Evolutionary conservation across 768 basidiomycete species (phyloP).

Genomic region (Tremella yokohamensis): DNA sequence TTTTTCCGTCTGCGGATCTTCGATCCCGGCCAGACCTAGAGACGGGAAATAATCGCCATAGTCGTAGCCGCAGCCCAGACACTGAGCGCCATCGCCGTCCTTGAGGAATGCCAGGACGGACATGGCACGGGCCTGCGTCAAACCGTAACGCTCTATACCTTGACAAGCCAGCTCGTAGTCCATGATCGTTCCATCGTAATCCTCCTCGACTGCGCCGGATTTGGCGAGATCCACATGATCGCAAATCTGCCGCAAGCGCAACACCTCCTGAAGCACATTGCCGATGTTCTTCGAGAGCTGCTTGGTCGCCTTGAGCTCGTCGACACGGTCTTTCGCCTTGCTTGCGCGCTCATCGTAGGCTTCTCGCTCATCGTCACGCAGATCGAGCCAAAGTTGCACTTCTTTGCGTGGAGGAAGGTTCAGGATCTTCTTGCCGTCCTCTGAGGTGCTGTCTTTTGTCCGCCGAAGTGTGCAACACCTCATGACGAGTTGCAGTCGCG

Average conservation of each 20-base stretch:
- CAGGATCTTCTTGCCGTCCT: constrained; percentile 79
- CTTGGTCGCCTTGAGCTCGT: constrained; percentile 76
- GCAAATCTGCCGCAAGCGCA: constrained; percentile 95
- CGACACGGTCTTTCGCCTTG: constrained; percentile 88
- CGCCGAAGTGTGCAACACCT: constrained; percentile 91
- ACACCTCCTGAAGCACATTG: constrained; percentile 90
- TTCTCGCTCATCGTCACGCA: constrained; percentile 72
- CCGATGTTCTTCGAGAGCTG: constrained; percentile 98
- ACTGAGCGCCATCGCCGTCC: constrained; percentile 82
- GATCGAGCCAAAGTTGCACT: constrained; percentile 76
- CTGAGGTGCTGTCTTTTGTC: constrained; percentile 82
- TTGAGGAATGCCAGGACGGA: constrained; percentile 81
- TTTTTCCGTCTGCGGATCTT: constrained; percentile 52
- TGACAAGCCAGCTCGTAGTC: constrained; percentile 77
- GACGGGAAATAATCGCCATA: constrained; percentile 56
- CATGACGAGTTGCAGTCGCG: constrained; percentile 95
- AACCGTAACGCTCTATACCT: constrained; percentile 71
- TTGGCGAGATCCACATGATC: constrained; percentile 72
- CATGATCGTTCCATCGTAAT: constrained; percentile 53
- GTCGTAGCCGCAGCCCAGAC: constrained; percentile 79
- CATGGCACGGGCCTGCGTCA: constrained; percentile 66
- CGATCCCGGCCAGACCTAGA: constrained; percentile 23
- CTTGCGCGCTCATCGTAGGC: constrained; percentile 86
- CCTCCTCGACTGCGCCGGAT: constrained; percentile 53
- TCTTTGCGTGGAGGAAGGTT: constrained; percentile 86